These are phyloP conservation scores for Leishmania guyanensis DNA, from an alignment of 208 protist species.

Conservation along the genomic window DNA sequence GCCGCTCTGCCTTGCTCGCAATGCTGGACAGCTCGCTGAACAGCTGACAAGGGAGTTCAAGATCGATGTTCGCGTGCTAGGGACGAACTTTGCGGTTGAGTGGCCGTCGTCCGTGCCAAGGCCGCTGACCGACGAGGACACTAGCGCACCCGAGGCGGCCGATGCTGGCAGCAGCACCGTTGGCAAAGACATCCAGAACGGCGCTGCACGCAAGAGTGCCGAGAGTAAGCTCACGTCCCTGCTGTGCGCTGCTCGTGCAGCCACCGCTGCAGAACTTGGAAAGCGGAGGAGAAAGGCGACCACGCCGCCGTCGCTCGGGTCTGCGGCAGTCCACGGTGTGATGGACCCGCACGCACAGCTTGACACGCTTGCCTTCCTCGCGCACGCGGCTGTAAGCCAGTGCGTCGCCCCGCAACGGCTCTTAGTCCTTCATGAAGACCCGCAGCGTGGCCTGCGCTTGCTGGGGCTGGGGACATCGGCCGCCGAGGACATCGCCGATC, in stretches of 20 bases:
- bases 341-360: slow-evolving; percentile 13
- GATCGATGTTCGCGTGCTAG: slow-evolving; percentile 72
- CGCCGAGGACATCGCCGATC: slow-evolving; percentile 38
- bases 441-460: slow-evolving; percentile 45
- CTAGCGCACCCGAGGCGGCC: neutral
- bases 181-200: too few species aligned
- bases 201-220: neutral
- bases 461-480: slow-evolving; percentile 44
- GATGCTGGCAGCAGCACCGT: neutral
- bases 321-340: neutral
- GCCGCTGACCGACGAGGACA: neutral
- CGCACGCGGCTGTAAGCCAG: slow-evolving; percentile 59
- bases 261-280: neutral
- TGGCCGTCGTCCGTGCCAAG: slow-evolving; percentile 25
- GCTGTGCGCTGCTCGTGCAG: neutral
- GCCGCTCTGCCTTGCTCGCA: slow-evolving; percentile 65
- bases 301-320: neutral
- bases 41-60: slow-evolving; percentile 70
- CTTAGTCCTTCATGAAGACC: slow-evolving; percentile 64
- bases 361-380: slow-evolving; percentile 62
- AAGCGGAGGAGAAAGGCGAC: neutral
- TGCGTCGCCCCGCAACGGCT: slow-evolving; percentile 69
- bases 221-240: slow-evolving; percentile 15
- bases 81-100: slow-evolving; percentile 49
- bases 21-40: slow-evolving; percentile 51